Base-by-base conservation (phyloP, 2,329 filamentous ascomycete genomes). In the Tolypocladium tropicale region DNA sequence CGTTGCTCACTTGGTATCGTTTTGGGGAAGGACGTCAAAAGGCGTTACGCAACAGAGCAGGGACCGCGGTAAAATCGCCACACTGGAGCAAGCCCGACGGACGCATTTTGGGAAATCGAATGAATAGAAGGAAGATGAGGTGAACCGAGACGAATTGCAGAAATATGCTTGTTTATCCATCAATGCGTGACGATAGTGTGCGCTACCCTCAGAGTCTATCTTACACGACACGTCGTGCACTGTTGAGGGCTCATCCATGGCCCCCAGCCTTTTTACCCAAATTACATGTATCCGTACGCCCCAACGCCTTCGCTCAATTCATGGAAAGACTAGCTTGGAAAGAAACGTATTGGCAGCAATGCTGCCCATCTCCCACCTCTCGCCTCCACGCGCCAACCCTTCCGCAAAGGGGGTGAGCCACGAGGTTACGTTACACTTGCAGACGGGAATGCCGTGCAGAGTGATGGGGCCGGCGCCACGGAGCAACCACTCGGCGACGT, bases 401-500 rank as follows among this genome's bases (percentile, higher is more conserved):
- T 61, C 58, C 7, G 55, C 56, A 43, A 59, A 61, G 39, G 54
- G 50, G 4, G 58, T 54, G 21, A 61, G 50, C 51, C 56, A 57
- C 12, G 54, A 33, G 4, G 55, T 56, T 4, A 54, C 55, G 48
- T 56, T 58, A 50, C 59, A 59, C n/a, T 56, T 56, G 39, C 59
- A 61, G 14, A 61, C 56, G 16, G 59, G 51, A 37, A 58, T 50
- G 1, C 56, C 59, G 30, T 54, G 49, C 9, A 58, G 56, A 0
- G 52, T 49, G 36, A 61, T 54, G 58, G 53, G 37, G 32, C 54
- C 28, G 0, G 63, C 60, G 0, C 66, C 65, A 0, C 58, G 51
- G 18, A 63, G 60, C 7, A 68, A 59, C 68, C 68, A 70, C 6
- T 58, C 57, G 36, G 69, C 65, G n/a, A 70, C 1, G 3, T 61